Conservation (phyloP, 2,329 filamentous ascomycete species). For the Thelonectria olida region DNA sequence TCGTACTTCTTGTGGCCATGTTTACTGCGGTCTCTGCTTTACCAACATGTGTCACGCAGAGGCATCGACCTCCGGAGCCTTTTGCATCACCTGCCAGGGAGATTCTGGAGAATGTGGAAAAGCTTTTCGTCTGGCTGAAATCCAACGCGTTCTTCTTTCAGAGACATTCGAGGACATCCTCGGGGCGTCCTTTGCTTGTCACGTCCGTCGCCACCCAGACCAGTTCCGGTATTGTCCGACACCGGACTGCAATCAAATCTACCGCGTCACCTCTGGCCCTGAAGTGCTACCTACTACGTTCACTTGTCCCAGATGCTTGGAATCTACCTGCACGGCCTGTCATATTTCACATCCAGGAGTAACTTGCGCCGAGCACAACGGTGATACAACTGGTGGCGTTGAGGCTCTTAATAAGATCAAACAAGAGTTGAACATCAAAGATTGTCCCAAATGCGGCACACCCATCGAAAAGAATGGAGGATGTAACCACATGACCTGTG, state of each 20-base stretch:
- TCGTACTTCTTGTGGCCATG: constrained; percentile 1
- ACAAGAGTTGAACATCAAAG: neutral
- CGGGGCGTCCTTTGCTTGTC: neutral
- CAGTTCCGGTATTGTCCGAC: constrained; percentile 8
- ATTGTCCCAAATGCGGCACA: neutral
- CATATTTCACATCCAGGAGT: neutral
- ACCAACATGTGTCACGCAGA: neutral
- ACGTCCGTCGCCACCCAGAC: constrained; percentile 2
- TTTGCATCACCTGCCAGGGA: neutral
- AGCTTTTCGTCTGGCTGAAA: neutral
- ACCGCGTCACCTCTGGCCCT: neutral
- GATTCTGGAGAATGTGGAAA: neutral
- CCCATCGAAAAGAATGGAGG: neutral
- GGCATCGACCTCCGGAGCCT: neutral
- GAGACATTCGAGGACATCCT: constrained; percentile 5
- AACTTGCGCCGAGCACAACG: neutral
- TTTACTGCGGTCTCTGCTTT: constrained; percentile 3
- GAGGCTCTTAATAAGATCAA: neutral
- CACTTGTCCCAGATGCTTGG: neutral
- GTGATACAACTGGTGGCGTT: neutral
- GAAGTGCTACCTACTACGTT: too few species aligned
- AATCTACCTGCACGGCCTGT: neutral
- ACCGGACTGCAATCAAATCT: constrained; percentile 6
- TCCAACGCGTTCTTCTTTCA: neutral
- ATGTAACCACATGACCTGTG: neutral